Evolutionary conservation across 306 rosid species (phyloP).

Genomic region (Benincasa hispida): DNA sequence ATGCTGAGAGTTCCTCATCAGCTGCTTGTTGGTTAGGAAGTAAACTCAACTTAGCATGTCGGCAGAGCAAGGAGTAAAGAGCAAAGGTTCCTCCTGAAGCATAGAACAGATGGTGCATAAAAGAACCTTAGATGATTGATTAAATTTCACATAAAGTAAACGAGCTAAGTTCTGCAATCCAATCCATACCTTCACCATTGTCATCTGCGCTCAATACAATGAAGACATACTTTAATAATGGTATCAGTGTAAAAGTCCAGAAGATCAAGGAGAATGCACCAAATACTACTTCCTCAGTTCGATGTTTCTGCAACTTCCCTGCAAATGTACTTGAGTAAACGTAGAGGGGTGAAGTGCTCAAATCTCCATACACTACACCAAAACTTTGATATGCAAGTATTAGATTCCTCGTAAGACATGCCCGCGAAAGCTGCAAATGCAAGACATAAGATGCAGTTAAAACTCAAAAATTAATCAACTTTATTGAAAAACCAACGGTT

Average conservation of each 20-base stretch:
- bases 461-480: not conserved
- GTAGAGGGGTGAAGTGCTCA: constrained; percentile 81
- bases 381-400: constrained; percentile 77
- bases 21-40: constrained; percentile 92
- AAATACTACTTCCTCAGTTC: constrained; percentile 53
- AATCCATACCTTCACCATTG: constrained; percentile 59
- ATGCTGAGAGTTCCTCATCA: constrained; percentile 73
- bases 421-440: constrained; percentile 46
- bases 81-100: constrained; percentile 78
- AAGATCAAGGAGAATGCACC: constrained; percentile 81
- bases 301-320: constrained; percentile 35
- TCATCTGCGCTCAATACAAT: constrained; percentile 77
- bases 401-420: constrained; percentile 37
- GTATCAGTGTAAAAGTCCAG: constrained; percentile 67
- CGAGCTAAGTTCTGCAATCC: not conserved
- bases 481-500: not conserved
- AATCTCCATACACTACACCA: constrained; percentile 83
- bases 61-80: constrained; percentile 72
- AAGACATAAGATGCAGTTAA: constrained; percentile 2
- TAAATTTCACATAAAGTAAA: not conserved
- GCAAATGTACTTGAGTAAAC: constrained; percentile 53
- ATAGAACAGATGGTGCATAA: constrained; percentile 8
- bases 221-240: constrained; percentile 62
- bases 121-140: not conserved
- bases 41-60: constrained; percentile 73